Evolutionary conservation across 179 eudicot species (phyloP), one percentile per base, ranked within the genome.

Genomic region (Silene coronaria): DNA sequence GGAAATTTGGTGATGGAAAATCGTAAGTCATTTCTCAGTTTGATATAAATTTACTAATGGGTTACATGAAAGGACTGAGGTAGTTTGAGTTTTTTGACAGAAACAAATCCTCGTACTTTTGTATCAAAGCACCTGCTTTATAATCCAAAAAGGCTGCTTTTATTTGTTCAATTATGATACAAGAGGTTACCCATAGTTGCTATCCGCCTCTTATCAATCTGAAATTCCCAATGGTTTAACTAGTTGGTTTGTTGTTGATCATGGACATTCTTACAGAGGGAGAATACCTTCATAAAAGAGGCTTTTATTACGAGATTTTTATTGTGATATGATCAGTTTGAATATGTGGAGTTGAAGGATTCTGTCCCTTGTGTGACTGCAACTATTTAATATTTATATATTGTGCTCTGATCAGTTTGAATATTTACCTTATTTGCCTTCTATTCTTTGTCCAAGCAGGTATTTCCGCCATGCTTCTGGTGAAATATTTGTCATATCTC

Each of bases 1-100:
- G 98, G 98, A 93, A 93, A 78, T 93, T 93, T 69, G 98, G 97
- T 19, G 91, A 93, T 86, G 89, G 89, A 65, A 91, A 93, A 84
- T 84, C 97, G 98, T 93, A 76, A 87, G 96, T 85, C 76, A 32
- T 55, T 61, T 78, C 27, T 73, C 60, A 23, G 66, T 72, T 74
- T 68, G 22, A 73, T 59, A 64, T 71, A 30, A 28, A 45, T 8
- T 6, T 28, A 26, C 27, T 62, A 38, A 6, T 11, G 76, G 28
- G 53, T 62, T 62, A 72, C 42, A 36, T 48, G 12, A 30, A 57
- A 46, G 53, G 46, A 24, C 13, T 12, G 7, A 23, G 51, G 53
- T 19, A 77, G 60, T 42, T 53, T 60, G 6, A 17, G 19, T 67
- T 27, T 3, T 70, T 70, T 69, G 57, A 23, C 55, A 23, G 67